Base-by-base conservation (phyloP, 148 eudicot genomes). In the Chenopodium formosanum region DNA sequence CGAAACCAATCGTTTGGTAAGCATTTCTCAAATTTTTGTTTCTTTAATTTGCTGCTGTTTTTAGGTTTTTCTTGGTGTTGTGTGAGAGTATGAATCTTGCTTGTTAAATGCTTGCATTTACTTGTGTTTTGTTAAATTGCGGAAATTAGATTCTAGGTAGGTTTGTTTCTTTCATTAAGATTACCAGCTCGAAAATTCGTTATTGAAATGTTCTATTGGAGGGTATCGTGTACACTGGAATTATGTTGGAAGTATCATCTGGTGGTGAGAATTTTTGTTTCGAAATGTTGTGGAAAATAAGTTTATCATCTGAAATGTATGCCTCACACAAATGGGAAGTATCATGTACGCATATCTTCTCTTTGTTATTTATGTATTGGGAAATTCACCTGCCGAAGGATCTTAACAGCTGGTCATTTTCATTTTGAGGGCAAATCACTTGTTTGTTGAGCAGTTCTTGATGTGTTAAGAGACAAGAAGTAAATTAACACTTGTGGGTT, bases 1-100 rank as follows among this genome's bases (percentile, higher is more conserved):
- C 2, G 93, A 95, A 29, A 90, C 97, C 20, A 86, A 84, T 84
- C 82, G 88, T 13, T 63, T 93, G 94, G 98, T 95, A 91, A 65
- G 81, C 7, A 40, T 40, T 6, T 5, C 7, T 40, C 7, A 40
- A 40, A 4, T 34, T 40, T 6, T 6, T 40, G 44, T 40, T 40
- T 40, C 44, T 40, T 5, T 34, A 34, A 34, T 34, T 2, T 34
- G 4, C 37, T 34, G 37, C 37, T 34, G 7, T 40, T 40, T 40
- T 40, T 40, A 40, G 44, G 7, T 40, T 40, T 40, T 40, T 40
- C 44, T 47, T 65, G 1, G 25, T 52, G 4, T 17, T 67, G 40
- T 73, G 29, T 44, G 77, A 73, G 70, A 73, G 46, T 60, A 70
- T 70, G 25, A 67, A 67, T 63, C 19, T 4, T 78, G 58, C 19